Conservation (phyloP, 345 rosid species). For the Stellera chamaejasme region DNA sequence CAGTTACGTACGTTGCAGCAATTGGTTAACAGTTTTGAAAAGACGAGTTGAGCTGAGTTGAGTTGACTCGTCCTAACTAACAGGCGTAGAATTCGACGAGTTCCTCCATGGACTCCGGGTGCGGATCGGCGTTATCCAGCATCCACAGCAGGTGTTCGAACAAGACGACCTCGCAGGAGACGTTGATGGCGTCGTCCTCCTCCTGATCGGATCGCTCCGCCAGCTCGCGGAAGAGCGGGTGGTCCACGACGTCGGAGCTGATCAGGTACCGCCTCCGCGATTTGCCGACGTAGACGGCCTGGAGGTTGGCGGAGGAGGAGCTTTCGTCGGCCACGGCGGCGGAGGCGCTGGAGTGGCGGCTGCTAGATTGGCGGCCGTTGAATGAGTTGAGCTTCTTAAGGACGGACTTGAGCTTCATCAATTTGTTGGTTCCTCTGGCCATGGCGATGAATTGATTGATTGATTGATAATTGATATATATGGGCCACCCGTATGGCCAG, state of each 20-base stretch:
- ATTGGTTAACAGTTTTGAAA: not conserved
- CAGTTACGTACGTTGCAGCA: not conserved
- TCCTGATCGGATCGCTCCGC: conserved; percentile 20
- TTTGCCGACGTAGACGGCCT: conserved; percentile 70
- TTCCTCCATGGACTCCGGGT: conserved; percentile 67
- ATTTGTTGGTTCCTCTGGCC: conserved; percentile 80
- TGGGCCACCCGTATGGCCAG: too few relatives aligned
- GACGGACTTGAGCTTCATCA: conserved; percentile 71
- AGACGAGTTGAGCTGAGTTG: too few relatives aligned
- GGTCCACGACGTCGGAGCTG: conserved; percentile 41
- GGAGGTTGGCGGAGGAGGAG: conserved; percentile 38
- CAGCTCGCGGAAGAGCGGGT: conserved; percentile 41
- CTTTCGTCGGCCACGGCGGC: conserved; percentile 20
- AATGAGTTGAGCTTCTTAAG: conserved; percentile 78
- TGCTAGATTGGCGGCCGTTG: conserved; percentile 30
- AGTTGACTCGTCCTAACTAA: conserved; percentile 12
- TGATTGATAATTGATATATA: too few relatives aligned
- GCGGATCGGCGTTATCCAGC: conserved; percentile 72
- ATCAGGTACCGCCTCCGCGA: conserved; percentile 66
- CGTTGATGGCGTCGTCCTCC: conserved; percentile 34
- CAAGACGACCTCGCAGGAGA: conserved; percentile 86
- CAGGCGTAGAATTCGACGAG: conserved; percentile 81
- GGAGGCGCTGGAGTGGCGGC: conserved; percentile 31
- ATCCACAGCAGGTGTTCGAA: conserved; percentile 97
- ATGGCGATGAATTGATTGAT: conserved; percentile 14